Base-by-base conservation (phyloP, 352 stramenopile genomes). In the Globisporangium megalacanthum region DNA sequence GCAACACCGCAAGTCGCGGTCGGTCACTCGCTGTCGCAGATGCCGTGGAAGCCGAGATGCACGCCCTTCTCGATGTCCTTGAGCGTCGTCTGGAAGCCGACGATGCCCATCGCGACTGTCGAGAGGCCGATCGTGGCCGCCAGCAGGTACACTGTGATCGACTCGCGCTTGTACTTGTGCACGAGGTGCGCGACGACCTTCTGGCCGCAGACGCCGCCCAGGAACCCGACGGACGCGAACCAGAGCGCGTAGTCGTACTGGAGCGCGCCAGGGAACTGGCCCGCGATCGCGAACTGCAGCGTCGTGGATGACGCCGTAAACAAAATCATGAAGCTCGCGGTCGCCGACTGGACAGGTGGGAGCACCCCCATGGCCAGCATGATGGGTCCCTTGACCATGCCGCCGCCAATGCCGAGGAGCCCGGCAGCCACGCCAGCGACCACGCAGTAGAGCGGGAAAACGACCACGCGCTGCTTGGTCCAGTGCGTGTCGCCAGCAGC, bases 291-390 rank as follows among this genome's bases (percentile, higher is more conserved):
- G 56, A 94, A 94, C 59, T 90, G 84, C 46, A 94, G 68, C 31
- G 96, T 98, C 6, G 96, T 98, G 0, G 95, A 97, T 22, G 95
- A 92, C n/a, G 92, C 96, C 8, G 84, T 94, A 68, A 89, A 94
- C 8, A 94, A 58, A 49, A 94, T 91, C 84, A 94, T 94, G 65
- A 88, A 94, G 58, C 94, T 97, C 37, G 92, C 94, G 2, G 95
- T 98, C 20, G 94, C 93, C 6, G 86, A 95, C 33, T 97, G 87
- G 49, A 94, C 80, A 6, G 72, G 65, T 1, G 84, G 84, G 25
- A 98, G 70, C 25, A 99, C 91, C 15, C 95, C 96, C 89, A 99
- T 98, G 33, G 98, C 90, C 1, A 99, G 83, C 96, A 99, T 98
- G 52, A 99, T 84, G 0, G 96, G 96, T 0, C 96, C 95, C 61